A percentile compares a stretch with the other conserved stretches of the same genome.
These are phyloP conservation scores for Cladosporium sp. DNA, from an alignment of 2,329 filamentous ascomycete genomes.

Conservation along the genomic window DNA sequence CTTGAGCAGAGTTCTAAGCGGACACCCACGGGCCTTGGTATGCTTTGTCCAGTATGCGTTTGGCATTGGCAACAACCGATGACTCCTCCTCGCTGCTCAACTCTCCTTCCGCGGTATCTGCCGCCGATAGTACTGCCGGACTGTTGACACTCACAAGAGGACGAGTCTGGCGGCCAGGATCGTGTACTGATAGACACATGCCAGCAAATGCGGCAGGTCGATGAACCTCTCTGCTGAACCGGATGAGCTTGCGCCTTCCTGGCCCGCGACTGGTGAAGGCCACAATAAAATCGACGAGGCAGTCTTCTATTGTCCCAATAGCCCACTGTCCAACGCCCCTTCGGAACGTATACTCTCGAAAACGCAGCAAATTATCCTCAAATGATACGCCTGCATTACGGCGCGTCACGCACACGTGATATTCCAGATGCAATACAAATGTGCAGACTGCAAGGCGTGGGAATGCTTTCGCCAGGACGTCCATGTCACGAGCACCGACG, in stretches of 20 bases:
- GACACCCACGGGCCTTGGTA: no score
- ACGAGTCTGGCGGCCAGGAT: no score
- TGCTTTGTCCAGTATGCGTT: no score
- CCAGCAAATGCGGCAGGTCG: no score
- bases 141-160: no score
- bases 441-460: neutral
- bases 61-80: no score
- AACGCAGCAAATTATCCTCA: neutral
- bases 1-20: no score
- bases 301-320: neutral
- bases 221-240: neutral
- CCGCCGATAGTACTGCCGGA: no score
- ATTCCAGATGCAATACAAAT: neutral
- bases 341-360: neutral
- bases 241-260: neutral
- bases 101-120: no score
- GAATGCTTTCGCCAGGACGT: neutral
- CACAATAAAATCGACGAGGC: neutral
- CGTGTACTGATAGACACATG: no score
- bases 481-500: neutral
- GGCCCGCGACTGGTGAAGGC: neutral
- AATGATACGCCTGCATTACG: neutral
- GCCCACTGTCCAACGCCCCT: neutral
- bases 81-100: no score
- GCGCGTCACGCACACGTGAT: no score